A percentile compares a stretch with the other conserved stretches of the same genome.
phyloP scores from a whole-genome alignment of 1,284 basidiomycete genomes.

The Heterobasidion annosum region DNA sequence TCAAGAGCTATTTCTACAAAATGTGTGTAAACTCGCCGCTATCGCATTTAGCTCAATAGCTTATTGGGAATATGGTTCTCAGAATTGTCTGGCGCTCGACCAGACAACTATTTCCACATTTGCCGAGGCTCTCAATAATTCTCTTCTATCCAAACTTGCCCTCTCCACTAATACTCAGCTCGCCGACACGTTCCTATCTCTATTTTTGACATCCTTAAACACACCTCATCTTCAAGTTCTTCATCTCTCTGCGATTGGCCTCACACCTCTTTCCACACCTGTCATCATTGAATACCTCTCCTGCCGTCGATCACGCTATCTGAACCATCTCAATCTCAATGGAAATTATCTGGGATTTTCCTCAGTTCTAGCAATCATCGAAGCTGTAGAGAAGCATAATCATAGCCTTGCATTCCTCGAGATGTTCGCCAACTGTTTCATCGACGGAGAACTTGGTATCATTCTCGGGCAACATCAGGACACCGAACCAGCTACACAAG shows the following conservation, averaged over 20 bases:
- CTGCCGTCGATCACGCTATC: conserved; percentile 37
- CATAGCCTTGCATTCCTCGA: conserved; percentile 42
- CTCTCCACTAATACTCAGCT: conserved; percentile 33
- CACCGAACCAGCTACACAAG: not conserved
- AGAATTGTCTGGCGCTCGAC: conserved; percentile 40
- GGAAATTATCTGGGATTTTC: conserved; percentile 43
- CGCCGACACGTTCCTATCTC: conserved; percentile 39
- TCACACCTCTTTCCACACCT: conserved; percentile 36
- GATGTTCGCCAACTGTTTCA: conserved; percentile 34
- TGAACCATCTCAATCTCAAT: conserved; percentile 43
- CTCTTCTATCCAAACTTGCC: conserved; percentile 33
- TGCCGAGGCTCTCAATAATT: conserved; percentile 37
- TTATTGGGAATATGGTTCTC: not conserved
- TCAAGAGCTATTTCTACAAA: conserved; percentile 41
- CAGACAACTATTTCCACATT: conserved; percentile 24
- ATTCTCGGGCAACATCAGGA: not conserved
- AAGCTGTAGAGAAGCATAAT: conserved; percentile 36
- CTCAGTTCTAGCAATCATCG: conserved; percentile 35
- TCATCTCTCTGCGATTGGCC: conserved; percentile 42
- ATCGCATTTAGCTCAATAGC: conserved; percentile 1
- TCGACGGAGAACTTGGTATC: not conserved
- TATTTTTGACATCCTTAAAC: conserved; percentile 39
- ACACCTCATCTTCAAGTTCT: conserved; percentile 42
- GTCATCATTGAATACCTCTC: conserved; percentile 39
- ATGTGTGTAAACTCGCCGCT: conserved; percentile 31